These are phyloP conservation scores for Irpex lacteus DNA, from an alignment of 1,284 basidiomycete species.

Conservation along the genomic window DNA sequence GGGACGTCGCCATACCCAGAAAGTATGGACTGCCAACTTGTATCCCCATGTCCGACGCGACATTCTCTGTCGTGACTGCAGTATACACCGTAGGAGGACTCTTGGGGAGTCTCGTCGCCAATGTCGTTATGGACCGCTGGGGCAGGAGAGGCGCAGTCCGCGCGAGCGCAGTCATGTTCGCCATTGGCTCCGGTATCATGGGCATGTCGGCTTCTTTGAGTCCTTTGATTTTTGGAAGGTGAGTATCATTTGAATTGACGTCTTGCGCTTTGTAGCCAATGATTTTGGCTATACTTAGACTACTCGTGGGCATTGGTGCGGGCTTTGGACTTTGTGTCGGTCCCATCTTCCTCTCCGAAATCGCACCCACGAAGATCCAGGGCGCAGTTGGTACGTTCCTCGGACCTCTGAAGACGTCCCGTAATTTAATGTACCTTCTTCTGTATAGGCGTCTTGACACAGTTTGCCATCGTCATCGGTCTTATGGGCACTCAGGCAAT, in stretches of 20 bases:
- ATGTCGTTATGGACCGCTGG: conserved; percentile 63
- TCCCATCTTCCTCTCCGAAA: conserved; percentile 82
- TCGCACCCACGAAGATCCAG: conserved; percentile 70
- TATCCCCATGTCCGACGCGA: conserved; percentile 72
- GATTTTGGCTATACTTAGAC: conserved; percentile 41
- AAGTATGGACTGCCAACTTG: conserved; percentile 55
- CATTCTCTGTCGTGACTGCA: conserved; percentile 80
- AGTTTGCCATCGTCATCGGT: conserved; percentile 81
- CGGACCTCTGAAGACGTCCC: too few species aligned
- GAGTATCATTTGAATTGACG: not conserved
- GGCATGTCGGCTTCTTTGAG: conserved; percentile 56
- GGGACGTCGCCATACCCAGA: conserved; percentile 13
- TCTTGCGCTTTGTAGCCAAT: not conserved
- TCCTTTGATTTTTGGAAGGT: conserved; percentile 70
- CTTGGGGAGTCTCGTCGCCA: conserved; percentile 71
- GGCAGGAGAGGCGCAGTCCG: conserved; percentile 68
- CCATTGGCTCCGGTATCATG: conserved; percentile 65
- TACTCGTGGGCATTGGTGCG: conserved; percentile 77
- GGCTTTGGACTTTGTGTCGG: conserved; percentile 86
- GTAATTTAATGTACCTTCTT: too few species aligned
- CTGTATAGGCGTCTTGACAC: conserved; percentile 90
- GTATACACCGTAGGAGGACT: conserved; percentile 90
- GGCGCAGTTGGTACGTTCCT: conserved; percentile 74
- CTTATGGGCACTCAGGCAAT: conserved; percentile 76
- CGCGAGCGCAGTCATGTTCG: conserved; percentile 56